phyloP scores from a whole-genome alignment of 2,329 filamentous ascomycete species.

The Setomelanomma holmii region DNA sequence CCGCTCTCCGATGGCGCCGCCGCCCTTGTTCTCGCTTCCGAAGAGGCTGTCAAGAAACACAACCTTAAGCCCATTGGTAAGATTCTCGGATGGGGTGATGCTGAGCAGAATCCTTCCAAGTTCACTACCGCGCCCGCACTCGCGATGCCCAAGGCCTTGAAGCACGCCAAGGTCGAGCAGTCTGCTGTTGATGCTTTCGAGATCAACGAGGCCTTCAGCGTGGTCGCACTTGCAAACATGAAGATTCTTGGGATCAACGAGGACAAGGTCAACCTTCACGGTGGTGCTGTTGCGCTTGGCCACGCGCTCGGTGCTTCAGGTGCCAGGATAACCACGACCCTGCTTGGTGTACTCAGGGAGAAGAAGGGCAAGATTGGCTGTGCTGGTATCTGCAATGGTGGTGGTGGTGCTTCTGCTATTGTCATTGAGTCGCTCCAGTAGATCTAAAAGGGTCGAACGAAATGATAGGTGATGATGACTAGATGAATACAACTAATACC shows the following conservation, averaged over 20 bases:
- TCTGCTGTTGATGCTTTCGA: conserved; percentile 90
- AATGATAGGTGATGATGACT: conserved; percentile 9
- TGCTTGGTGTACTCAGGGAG: conserved; percentile 86
- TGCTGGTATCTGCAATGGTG: conserved; percentile 97
- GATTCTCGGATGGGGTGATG: conserved; percentile 97
- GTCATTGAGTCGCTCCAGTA: conserved; percentile 73
- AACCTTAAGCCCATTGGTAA: conserved; percentile 91
- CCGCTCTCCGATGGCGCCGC: conserved; percentile 95
- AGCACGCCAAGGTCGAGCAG: conserved; percentile 84
- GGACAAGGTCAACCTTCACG: conserved; percentile 93
- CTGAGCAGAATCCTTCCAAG: conserved; percentile 86
- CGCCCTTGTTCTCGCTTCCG: conserved; percentile 90
- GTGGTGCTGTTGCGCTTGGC: conserved; percentile 93
- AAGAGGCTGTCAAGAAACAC: conserved; percentile 91
- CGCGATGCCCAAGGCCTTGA: conserved; percentile 95
- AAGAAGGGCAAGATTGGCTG: conserved; percentile 93
- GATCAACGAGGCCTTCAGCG: conserved; percentile 99
- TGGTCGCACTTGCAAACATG: conserved; percentile 94
- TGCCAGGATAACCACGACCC: conserved; percentile 88
- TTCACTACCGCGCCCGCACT: conserved; percentile 95
- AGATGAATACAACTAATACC: conserved; percentile 2
- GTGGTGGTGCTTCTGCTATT: conserved; percentile 91
- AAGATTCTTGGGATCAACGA: conserved; percentile 82
- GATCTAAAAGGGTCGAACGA: not conserved
- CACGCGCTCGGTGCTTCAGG: conserved; percentile 94